Conservation (phyloP, 805 yeast species). For the Kluyveromyces nonfermentans region DNA sequence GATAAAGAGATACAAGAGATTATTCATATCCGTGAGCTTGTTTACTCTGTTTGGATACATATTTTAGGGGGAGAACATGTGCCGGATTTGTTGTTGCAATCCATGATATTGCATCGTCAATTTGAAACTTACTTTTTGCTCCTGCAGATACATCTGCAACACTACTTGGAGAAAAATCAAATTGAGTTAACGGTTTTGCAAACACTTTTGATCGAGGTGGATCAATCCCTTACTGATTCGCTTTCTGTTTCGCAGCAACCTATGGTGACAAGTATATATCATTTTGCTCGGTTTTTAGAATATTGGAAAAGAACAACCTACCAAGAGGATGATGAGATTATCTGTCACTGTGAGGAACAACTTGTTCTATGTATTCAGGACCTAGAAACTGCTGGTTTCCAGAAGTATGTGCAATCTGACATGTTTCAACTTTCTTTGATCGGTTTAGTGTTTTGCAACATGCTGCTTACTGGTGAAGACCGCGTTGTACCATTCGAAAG, state of each 20-base stretch:
- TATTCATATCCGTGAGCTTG: not conserved
- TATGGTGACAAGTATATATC: constrained; percentile 1
- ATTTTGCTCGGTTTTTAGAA: constrained; percentile 1
- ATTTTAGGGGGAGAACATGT: not conserved
- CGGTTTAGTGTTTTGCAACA: constrained; percentile 18
- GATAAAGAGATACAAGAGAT: not conserved
- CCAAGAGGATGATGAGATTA: not conserved
- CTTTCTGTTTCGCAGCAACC: constrained; percentile 2
- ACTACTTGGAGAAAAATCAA: not conserved
- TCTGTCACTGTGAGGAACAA: not conserved
- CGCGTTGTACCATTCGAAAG: constrained; percentile 24
- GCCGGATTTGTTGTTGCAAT: not conserved
- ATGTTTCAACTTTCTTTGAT: constrained; percentile 16
- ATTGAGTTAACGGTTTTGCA: not conserved
- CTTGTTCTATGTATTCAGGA: not conserved
- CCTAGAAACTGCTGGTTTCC: constrained; percentile 9
- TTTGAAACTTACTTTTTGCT: constrained; percentile 1
- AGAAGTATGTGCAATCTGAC: constrained; percentile 5
- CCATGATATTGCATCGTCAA: not conserved
- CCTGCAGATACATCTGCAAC: not conserved
- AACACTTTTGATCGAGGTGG: not conserved
- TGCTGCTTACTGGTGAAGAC: constrained; percentile 11
- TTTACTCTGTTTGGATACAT: constrained; percentile 1
- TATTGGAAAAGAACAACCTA: constrained; percentile 1
- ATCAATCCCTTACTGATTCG: not conserved